Percentiles rank a stretch among this genome's conserved stretches.
phyloP scores from a whole-genome alignment of 176 grass and related monocot genomes.

The Dendrocalamus sinicus region DNA sequence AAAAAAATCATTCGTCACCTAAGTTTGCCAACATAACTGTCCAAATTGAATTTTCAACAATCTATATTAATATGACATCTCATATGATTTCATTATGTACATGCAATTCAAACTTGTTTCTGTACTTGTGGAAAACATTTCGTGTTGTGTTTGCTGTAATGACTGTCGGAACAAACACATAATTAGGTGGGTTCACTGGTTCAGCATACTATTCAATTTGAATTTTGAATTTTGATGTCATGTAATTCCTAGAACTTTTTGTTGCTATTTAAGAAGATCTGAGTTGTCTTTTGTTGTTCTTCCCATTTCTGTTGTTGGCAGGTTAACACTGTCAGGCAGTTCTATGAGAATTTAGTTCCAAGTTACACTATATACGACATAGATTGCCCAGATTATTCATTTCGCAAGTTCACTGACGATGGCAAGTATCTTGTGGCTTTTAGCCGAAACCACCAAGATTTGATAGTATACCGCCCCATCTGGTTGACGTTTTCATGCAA shows the following conservation, averaged over 20 bases:
- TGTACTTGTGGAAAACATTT: background rate
- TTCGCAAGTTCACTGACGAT: slow-evolving; percentile 94
- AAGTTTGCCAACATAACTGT: background rate
- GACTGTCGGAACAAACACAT: background rate
- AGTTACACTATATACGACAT: slow-evolving; percentile 81
- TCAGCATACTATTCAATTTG: background rate
- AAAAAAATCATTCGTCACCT: background rate
- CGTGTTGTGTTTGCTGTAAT: background rate
- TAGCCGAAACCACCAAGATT: slow-evolving; percentile 87
- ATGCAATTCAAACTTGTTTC: background rate
- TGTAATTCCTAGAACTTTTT: background rate
- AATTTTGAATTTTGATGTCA: background rate
- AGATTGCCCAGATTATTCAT: slow-evolving; percentile 81
- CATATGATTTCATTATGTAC: background rate
- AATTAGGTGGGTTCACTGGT: background rate
- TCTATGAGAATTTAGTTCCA: slow-evolving; percentile 91
- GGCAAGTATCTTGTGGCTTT: slow-evolving; percentile 86
- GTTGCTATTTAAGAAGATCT: background rate
- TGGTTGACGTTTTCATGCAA: slow-evolving; percentile 83
- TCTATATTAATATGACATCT: background rate
- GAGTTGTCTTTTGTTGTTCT: slow-evolving; percentile 6
- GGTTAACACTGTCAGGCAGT: slow-evolving; percentile 85
- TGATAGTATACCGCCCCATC: slow-evolving; percentile 83
- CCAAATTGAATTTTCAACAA: background rate
- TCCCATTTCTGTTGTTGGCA: slow-evolving; percentile 34